phyloP scores from a whole-genome alignment of 495 filamentous ascomycete species.

The Pseudotulostoma volvatum region DNA sequence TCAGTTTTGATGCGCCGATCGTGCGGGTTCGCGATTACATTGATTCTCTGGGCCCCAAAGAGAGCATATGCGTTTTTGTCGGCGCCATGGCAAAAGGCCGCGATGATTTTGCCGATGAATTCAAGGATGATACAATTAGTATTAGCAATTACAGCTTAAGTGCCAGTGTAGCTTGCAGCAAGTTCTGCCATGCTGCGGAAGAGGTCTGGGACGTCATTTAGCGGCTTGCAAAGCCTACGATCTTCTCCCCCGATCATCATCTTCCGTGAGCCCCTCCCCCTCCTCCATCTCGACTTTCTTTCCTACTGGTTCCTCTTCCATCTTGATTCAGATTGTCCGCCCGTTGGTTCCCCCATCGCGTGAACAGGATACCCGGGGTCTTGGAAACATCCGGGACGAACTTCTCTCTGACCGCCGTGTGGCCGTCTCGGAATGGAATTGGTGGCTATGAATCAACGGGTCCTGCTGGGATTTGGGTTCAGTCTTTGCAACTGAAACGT shows the following conservation, averaged over 20 bases:
- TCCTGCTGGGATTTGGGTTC: constrained; percentile 34
- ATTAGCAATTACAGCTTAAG: constrained; percentile 97
- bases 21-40: constrained; percentile 83
- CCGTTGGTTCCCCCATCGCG: constrained; percentile 2
- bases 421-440: constrained; percentile 12
- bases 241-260: not conserved
- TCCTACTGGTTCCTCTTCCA: not conserved
- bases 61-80: constrained; percentile 94
- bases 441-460: constrained; percentile 26
- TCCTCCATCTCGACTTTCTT: not conserved
- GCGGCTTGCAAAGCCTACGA: constrained; percentile 5
- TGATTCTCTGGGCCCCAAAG: constrained; percentile 53
- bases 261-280: not conserved
- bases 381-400: constrained; percentile 7
- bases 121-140: constrained; percentile 91
- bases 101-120: constrained; percentile 87
- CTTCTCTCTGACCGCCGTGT: constrained; percentile 18
- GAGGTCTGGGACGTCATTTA: constrained; percentile 91
- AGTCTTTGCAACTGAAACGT: constrained; percentile 77
- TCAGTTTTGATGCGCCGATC: constrained; percentile 79
- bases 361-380: not conserved
- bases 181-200: constrained; percentile 97
- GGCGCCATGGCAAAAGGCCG: constrained; percentile 95
- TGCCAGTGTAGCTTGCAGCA: constrained; percentile 94
- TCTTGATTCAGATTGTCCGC: not conserved